phyloP scores from a whole-genome alignment of 805 yeast species.

The Spathaspora gorwiae region DNA sequence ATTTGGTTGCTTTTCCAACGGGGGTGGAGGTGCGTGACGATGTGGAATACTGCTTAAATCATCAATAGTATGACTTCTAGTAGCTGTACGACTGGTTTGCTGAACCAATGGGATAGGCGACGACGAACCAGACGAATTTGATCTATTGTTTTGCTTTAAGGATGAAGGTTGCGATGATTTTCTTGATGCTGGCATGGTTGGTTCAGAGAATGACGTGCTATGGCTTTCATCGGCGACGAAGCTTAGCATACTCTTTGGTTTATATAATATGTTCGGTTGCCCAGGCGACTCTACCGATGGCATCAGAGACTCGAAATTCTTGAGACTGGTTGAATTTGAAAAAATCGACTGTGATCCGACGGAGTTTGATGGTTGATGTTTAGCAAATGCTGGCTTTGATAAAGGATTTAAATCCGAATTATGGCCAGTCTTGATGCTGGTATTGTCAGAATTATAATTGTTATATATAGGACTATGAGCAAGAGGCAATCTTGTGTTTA shows the following conservation, averaged over 20 bases:
- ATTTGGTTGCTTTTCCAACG: slow-evolving; percentile 4
- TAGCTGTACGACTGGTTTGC: slow-evolving; percentile 4
- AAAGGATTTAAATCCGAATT: background rate
- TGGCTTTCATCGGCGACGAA: background rate
- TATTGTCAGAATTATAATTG: background rate
- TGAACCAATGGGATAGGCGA: no score
- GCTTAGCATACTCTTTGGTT: slow-evolving; percentile 6
- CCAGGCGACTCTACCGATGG: background rate
- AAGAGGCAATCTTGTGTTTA: background rate
- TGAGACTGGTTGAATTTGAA: background rate
- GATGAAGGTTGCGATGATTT: slow-evolving; percentile 1
- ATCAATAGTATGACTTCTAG: slow-evolving; percentile 17
- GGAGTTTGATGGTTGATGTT: background rate
- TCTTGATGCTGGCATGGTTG: slow-evolving; percentile 1
- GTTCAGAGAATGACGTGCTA: background rate
- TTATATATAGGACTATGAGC: background rate
- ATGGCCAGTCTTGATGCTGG: background rate
- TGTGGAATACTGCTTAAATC: slow-evolving; percentile 10
- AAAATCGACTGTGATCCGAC: background rate
- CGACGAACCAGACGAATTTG: no score
- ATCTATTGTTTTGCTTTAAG: slow-evolving; percentile 1
- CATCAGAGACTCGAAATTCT: background rate
- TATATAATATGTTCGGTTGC: background rate
- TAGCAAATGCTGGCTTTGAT: slow-evolving; percentile 3
- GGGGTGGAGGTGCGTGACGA: background rate